Conservation (phyloP, 2,329 filamentous ascomycete genomes). For the Hypoxylon sp. region DNA sequence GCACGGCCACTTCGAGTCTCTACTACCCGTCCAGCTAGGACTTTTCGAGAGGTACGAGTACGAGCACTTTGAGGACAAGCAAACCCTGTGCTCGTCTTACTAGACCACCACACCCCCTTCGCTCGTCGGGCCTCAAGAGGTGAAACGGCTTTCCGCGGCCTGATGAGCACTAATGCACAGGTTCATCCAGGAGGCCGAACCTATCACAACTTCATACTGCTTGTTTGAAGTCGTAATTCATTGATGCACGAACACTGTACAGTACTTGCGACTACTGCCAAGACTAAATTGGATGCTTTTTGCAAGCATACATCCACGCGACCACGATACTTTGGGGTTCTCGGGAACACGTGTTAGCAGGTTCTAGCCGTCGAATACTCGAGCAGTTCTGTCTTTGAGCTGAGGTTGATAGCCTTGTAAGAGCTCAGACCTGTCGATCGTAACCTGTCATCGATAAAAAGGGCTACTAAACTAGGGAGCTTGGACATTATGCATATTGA, state of each 20-base stretch:
- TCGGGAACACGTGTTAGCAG: conserved; percentile 13
- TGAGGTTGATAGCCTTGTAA: conserved; percentile 14
- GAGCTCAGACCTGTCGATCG: conserved; percentile 24
- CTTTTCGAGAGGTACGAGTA: conserved; percentile 29
- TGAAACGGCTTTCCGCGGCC: conserved; percentile 24
- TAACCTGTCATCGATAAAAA: conserved; percentile 15
- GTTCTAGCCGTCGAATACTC: conserved; percentile 1
- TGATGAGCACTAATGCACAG: conserved; percentile 32
- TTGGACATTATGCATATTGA: conserved; percentile 14
- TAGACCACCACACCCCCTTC: conserved; percentile 23
- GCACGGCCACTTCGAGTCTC: conserved; percentile 14
- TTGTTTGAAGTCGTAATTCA: conserved; percentile 9
- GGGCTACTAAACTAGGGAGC: conserved; percentile 15
- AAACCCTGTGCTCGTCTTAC: conserved; percentile 34
- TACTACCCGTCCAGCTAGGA: conserved; percentile 9
- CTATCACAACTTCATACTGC: conserved; percentile 10
- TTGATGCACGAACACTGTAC: conserved; percentile 22
- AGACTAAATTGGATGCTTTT: conserved; percentile 2
- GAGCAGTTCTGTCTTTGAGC: background rate
- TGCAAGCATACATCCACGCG: conserved; percentile 4
- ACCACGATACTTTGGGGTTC: background rate
- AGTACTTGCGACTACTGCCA: conserved; percentile 8
- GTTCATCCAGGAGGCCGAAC: conserved; percentile 15
- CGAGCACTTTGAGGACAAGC: conserved; percentile 15
- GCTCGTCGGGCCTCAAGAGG: conserved; percentile 38